Base-by-base conservation (phyloP, 441 rosid genomes). In the Euphorbia celastroides region DNA sequence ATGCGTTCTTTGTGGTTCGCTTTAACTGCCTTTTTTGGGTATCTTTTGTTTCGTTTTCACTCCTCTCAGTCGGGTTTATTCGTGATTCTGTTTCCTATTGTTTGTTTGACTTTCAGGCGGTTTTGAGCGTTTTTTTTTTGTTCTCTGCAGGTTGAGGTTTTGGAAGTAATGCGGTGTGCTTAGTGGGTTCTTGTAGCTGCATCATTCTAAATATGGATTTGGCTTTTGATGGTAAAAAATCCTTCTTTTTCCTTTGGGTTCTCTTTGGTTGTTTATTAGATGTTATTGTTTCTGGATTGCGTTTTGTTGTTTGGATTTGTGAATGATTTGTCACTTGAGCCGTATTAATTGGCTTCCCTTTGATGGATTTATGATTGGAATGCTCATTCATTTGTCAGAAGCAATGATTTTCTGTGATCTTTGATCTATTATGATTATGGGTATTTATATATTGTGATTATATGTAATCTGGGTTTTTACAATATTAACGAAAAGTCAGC, bases 141-240 rank as follows among this genome's bases (percentile, higher is more conserved):
- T 62, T 75, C 19, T 25, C 75, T 75, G 80, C 90, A 87, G 96
- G 81, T 66, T 81, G 76, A 78, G 84, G 70, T 66, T 78, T 58
- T 76, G 73, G 31, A 71, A 57, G 79, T 83, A 84, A 88, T 87
- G 90, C 80, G 80, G 77, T 76, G 74, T 72, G 78, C 83, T 79
- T 75, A 70, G 74, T 58, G 71, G 68, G 74, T 65, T 70, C 42
- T 70, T 31, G 42, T 79, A 69, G 7, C 69, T 70, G 44, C 20
- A 22, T 75, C 57, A 36, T 70, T 68, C 57, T 73, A 52, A 31
- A 73, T 12, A 83, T 79, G 85, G 88, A 80, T 73, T 81, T 79
- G 50, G 63, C 81, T 73, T 76, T 80, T 54, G 82, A 78, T 58
- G 83, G 89, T 85, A 76, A 59, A 34, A 34, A 34, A 65, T 64